Base-by-base conservation (phyloP, 768 basidiomycete species). In the Panaeolus papilionaceus region DNA sequence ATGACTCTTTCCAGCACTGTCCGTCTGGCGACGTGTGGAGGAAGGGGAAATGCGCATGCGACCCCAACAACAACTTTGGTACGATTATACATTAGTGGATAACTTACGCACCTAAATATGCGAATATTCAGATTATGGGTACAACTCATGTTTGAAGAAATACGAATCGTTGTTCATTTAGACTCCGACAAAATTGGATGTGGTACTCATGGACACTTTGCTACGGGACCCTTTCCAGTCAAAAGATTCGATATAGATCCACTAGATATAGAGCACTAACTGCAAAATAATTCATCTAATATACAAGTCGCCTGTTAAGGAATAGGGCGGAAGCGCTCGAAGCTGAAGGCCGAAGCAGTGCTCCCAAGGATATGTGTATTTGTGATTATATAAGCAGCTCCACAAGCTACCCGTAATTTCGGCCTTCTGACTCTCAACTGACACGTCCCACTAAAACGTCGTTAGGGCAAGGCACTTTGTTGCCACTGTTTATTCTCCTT, bases 1-100 rank as follows among this genome's bases (percentile, higher is more conserved):
- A 96, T 69, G 86, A 91, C 65, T 88, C 87, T 4, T 94, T 93
- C 81, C 89, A 92, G 73, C 92, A 92, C 70, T 93, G 94, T 78
- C 88, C 89, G 0, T 75, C 81, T 67, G 89, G 88, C 16, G 79
- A 84, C 9, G 72, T 79, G 4, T 92, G 92, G 83, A 71, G 74
- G 0, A 78, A 82, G 66, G 88, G 89, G 4, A 86, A 85, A 61
- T 94, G 93, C 74, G 85, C 89, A 71, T 95, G 93, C 75, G 87
- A 93, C 75, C 84, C 85, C n/a, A 78, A 75, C 39, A 86, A 91
- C 67, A 90, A 85, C 71, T 93, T 95, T 73, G 91, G 92, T 87
- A 63, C 49, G 87, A 75, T 26, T 54, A 64, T 44, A n/a, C 66
- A 37, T 42, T 58, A 26, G 2, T 64, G 4, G n/a, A 44, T 16